These are phyloP conservation scores for Elsinoe perseae DNA, from an alignment of 2,329 filamentous ascomycete genomes.

Conservation along the genomic window DNA sequence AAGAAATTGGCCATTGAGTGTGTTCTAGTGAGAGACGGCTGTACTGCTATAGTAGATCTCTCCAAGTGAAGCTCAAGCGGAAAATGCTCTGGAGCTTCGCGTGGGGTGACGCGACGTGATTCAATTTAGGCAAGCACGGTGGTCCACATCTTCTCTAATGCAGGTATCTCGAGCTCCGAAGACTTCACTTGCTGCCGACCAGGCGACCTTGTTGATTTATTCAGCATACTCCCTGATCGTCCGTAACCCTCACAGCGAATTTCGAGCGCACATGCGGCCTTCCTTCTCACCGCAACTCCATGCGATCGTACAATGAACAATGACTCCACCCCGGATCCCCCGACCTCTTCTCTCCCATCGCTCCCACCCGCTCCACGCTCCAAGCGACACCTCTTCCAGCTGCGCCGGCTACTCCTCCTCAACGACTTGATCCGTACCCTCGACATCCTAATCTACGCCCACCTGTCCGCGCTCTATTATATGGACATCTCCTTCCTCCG, in stretches of 20 bases:
- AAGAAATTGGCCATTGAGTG: conserved; percentile 78
- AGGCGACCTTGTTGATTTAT: not conserved
- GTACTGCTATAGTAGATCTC: not conserved
- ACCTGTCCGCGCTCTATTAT: conserved; percentile 55
- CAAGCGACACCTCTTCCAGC: conserved; percentile 31
- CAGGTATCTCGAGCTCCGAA: not conserved
- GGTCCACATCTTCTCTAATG: not conserved
- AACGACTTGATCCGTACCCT: conserved; percentile 50
- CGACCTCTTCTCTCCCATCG: not conserved
- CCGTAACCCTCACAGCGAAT: not conserved
- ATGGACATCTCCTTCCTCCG: conserved; percentile 56
- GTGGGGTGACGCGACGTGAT: conserved; percentile 13
- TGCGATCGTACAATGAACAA: conserved; percentile 1
- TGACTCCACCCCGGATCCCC: not conserved
- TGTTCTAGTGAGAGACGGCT: not conserved
- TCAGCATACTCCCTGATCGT: not conserved
- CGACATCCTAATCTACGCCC: conserved; percentile 53
- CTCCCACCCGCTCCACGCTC: not conserved
- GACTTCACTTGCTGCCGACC: not conserved
- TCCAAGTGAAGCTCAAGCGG: not conserved
- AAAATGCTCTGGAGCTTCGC: conserved; percentile 1
- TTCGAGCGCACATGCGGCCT: not conserved
- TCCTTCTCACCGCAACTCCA: not conserved
- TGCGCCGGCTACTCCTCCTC: conserved; percentile 41
- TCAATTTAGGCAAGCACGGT: conserved; percentile 10